Evolutionary conservation across 148 eudicot species (phyloP).

Genomic region (Rhododendron simsii): DNA sequence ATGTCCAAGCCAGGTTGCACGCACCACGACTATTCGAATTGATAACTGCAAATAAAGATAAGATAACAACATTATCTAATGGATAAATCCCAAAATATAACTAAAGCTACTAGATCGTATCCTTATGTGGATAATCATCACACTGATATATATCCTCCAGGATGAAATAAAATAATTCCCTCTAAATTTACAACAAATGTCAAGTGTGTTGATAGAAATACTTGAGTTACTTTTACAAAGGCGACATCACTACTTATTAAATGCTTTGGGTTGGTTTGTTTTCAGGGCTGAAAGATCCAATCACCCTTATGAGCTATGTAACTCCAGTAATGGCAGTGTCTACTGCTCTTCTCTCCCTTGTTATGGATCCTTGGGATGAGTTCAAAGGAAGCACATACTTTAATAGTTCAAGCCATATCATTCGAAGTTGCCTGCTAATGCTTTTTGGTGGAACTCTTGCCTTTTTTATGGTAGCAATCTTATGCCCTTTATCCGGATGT

Average conservation of each 20-base stretch:
- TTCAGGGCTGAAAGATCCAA: conserved; percentile 89
- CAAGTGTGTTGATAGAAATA: neutral
- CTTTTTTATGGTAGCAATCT: conserved; percentile 74
- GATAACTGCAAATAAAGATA: neutral
- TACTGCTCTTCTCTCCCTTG: conserved; percentile 72
- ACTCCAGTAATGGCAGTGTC: conserved; percentile 88
- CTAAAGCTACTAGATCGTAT: neutral
- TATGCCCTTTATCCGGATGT: neutral
- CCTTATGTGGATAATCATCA: no score
- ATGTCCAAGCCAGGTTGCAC: no score
- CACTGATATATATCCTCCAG: no score
- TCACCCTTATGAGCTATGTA: conserved; percentile 90
- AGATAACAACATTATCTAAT: neutral
- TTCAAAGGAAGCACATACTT: conserved; percentile 61
- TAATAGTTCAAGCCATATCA: conserved; percentile 63
- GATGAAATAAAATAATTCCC: no score
- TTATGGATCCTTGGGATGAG: conserved; percentile 89
- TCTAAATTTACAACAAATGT: neutral
- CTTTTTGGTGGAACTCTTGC: conserved; percentile 95
- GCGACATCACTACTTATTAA: conserved; percentile 3
- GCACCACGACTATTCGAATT: no score
- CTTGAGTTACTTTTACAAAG: neutral
- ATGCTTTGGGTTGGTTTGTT: conserved; percentile 6
- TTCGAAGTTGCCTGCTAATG: conserved; percentile 82
- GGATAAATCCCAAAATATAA: neutral